Percentiles rank a stretch among this genome's conserved stretches.
Conservation (phyloP, 1,284 basidiomycete genomes). For the Termitomyces sp. region DNA sequence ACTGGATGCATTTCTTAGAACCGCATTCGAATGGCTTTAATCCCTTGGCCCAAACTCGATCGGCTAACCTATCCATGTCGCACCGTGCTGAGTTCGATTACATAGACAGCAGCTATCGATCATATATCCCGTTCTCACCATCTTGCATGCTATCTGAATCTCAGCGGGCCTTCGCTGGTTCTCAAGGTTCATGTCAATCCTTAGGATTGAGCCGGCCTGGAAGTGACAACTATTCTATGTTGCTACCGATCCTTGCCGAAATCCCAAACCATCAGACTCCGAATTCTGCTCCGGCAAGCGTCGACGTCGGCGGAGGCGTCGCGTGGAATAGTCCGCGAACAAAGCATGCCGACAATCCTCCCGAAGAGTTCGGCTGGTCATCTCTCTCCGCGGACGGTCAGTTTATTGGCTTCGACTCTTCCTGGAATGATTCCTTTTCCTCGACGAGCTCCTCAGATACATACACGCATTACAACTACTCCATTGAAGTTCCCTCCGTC, state of each 20-base stretch:
- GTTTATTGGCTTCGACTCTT: constrained; percentile 21
- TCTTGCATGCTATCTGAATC: constrained; percentile 10
- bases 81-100: constrained; percentile 6
- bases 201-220: neutral
- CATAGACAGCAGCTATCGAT: constrained; percentile 6
- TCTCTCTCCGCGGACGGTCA: constrained; percentile 20
- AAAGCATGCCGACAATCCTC: constrained; percentile 9
- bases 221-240: constrained; percentile 14
- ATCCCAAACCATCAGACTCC: constrained; percentile 4
- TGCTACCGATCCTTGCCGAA: constrained; percentile 10
- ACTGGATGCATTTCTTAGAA: constrained; percentile 1
- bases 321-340: constrained; percentile 11
- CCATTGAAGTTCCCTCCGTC: constrained; percentile 12
- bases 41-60: constrained; percentile 7
- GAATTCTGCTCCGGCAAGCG: neutral
- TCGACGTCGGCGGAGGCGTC: constrained; percentile 6
- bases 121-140: constrained; percentile 7
- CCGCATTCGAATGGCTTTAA: neutral
- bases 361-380: constrained; percentile 18
- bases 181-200: constrained; percentile 12
- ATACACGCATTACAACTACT: constrained; percentile 5
- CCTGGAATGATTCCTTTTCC: constrained; percentile 24
- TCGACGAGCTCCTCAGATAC: constrained; percentile 19
- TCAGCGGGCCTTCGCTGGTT: constrained; percentile 3
- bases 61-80: neutral